Percentiles rank a stretch among this genome's conserved stretches.
These are phyloP conservation scores for Trypanosoma grayi DNA, from an alignment of 208 protist genomes.

Conservation along the genomic window DNA sequence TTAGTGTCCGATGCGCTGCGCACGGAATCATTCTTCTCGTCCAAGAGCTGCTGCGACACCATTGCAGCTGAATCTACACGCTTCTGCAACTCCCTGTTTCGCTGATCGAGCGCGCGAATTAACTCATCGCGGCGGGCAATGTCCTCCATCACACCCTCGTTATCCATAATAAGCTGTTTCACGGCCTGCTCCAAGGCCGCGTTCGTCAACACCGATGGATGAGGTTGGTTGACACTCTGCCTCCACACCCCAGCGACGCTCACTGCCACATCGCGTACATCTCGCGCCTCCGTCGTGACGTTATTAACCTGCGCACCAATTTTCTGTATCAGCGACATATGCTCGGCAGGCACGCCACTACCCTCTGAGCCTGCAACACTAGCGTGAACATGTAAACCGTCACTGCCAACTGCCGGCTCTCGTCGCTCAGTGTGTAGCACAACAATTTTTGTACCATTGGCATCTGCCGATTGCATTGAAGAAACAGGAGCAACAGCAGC, in stretches of 20 bases:
- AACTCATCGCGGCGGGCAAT: slow-evolving; percentile 50
- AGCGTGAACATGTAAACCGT: not conserved
- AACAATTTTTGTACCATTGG: slow-evolving; percentile 19
- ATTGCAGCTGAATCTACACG: slow-evolving; percentile 49
- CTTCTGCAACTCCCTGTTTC: slow-evolving; percentile 61
- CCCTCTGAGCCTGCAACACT: slow-evolving; percentile 27
- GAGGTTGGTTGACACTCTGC: slow-evolving; percentile 43
- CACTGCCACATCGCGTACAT: slow-evolving; percentile 41
- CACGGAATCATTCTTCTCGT: slow-evolving; percentile 44
- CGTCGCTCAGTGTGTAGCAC: slow-evolving; percentile 14
- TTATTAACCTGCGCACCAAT: slow-evolving; percentile 50
- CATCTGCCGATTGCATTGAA: not conserved
- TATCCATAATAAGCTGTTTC: slow-evolving; percentile 51
- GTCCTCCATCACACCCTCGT: slow-evolving; percentile 42
- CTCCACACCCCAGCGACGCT: slow-evolving; percentile 49
- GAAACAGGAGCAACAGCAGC: not conserved
- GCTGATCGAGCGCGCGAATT: slow-evolving; percentile 45
- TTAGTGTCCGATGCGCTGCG: slow-evolving; percentile 34
- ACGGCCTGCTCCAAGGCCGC: slow-evolving; percentile 56
- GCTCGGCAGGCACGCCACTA: slow-evolving; percentile 48
- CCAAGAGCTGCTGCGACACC: slow-evolving; percentile 66
- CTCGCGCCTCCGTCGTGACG: slow-evolving; percentile 36
- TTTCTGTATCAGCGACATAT: slow-evolving; percentile 72
- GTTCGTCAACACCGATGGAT: slow-evolving; percentile 53
- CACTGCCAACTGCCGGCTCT: slow-evolving; percentile 6